phyloP scores from a whole-genome alignment of 2,329 filamentous ascomycete genomes.

The Colletotrichum sp. region DNA sequence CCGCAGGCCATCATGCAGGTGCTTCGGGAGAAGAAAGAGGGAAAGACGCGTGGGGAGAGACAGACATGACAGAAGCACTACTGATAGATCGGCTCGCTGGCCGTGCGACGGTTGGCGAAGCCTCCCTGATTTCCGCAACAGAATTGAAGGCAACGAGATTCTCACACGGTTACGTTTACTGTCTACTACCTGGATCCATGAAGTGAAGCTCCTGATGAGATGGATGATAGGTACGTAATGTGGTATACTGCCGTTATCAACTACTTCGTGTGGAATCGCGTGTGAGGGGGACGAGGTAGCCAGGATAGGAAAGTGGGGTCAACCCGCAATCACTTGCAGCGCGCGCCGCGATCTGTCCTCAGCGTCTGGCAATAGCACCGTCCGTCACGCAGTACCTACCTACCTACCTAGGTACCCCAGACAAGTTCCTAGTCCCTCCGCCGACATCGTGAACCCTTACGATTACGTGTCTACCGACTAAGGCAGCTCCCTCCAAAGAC shows the following conservation, averaged over 20 bases:
- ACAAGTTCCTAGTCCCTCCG: not conserved
- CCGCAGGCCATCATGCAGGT: not conserved
- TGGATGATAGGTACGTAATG: not conserved
- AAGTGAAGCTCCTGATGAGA: not conserved
- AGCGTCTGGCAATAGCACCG: not conserved
- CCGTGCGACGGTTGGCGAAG: not conserved
- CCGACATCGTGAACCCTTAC: not conserved
- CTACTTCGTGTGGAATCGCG: not conserved
- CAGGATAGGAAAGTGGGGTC: not conserved
- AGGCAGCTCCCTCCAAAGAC: not conserved
- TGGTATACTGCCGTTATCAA: not conserved
- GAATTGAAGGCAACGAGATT: constrained; percentile 13
- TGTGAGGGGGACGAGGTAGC: not conserved
- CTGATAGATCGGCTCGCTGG: constrained; percentile 11
- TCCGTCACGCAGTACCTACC: not conserved
- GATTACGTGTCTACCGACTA: not conserved
- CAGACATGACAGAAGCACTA: constrained; percentile 8
- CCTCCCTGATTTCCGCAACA: constrained; percentile 11
- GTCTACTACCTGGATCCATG: not conserved
- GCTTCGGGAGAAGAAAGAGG: not conserved
- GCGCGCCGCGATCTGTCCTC: not conserved
- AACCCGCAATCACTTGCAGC: not conserved
- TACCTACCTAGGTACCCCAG: not conserved
- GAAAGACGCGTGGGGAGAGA: not conserved
- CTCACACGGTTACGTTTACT: not conserved